Evolutionary conservation across 345 rosid species (phyloP).

Genomic region (Litchi chinensis): DNA sequence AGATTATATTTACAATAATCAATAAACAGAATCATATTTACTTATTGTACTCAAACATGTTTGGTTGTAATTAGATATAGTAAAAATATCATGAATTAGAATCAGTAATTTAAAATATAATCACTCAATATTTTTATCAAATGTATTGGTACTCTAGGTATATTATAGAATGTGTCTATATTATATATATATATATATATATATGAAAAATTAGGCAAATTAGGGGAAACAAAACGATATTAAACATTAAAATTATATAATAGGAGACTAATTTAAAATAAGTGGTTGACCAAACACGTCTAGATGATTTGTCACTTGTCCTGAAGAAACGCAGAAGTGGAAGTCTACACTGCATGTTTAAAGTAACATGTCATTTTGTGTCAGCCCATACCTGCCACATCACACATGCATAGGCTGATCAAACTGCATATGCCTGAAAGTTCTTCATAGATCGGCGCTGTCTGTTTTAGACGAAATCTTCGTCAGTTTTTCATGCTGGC

Average conservation of each 20-base stretch:
- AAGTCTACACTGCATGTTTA: conserved; percentile 26
- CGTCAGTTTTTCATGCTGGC: not conserved
- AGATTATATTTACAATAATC: no score
- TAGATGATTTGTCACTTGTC: not conserved
- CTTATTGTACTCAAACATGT: no score
- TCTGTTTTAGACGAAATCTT: not conserved
- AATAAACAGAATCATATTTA: no score
- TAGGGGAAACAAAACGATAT: not conserved
- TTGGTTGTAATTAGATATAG: no score
- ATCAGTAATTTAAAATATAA: no score
- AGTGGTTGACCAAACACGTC: not conserved
- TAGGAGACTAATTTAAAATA: not conserved
- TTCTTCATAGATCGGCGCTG: not conserved
- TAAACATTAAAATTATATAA: not conserved
- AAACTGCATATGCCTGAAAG: not conserved
- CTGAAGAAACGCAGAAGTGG: conserved; percentile 18
- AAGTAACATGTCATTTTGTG: not conserved
- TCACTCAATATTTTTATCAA: no score
- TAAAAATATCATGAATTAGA: no score
- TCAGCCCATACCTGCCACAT: not conserved
- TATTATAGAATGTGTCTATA: no score
- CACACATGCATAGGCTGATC: not conserved
- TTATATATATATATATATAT: no score
- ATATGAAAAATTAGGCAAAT: not conserved
- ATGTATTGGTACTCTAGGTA: no score